Percentiles rank a stretch among this genome's conserved stretches.
Evolutionary conservation across 2,329 filamentous ascomycete genomes (phyloP).

Genomic region (Alternaria sp.): DNA sequence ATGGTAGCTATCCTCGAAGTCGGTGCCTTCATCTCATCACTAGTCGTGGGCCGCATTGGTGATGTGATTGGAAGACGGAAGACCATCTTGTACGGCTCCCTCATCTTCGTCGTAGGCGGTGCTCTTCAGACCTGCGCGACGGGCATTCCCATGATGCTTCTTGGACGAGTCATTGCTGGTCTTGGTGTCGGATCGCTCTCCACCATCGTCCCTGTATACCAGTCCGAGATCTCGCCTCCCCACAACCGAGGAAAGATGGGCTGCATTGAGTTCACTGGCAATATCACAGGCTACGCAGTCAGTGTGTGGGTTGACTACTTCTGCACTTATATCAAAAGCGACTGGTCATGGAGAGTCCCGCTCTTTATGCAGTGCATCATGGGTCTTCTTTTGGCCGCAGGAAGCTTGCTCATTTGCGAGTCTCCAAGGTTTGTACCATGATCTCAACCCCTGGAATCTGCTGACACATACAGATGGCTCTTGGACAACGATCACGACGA

Average conservation of each 20-base stretch:
- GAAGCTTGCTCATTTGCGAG: slow-evolving; percentile 93
- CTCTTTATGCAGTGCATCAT: slow-evolving; percentile 93
- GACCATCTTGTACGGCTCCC: slow-evolving; percentile 93
- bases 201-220: slow-evolving; percentile 63
- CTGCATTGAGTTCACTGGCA: slow-evolving; percentile 97
- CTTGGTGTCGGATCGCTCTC: slow-evolving; percentile 61
- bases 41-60: slow-evolving; percentile 86
- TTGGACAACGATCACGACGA: slow-evolving; percentile 98
- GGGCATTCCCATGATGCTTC: slow-evolving; percentile 86
- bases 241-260: slow-evolving; percentile 96
- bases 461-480: slow-evolving; percentile 75
- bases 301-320: slow-evolving; percentile 99
- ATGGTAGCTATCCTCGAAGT: slow-evolving; percentile 98
- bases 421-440: slow-evolving; percentile 79
- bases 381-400: slow-evolving; percentile 83
- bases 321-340: slow-evolving; percentile 85
- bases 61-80: slow-evolving; percentile 89
- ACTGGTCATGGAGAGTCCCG: slow-evolving; percentile 91
- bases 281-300: slow-evolving; percentile 93
- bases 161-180: slow-evolving; percentile 62
- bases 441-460: background rate
- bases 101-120: slow-evolving; percentile 86
- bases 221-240: slow-evolving; percentile 76
- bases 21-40: slow-evolving; percentile 88
- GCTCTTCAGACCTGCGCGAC: slow-evolving; percentile 83